Percentiles rank a stretch among this genome's conserved stretches.
phyloP scores from a whole-genome alignment of 257 asterid species.

The Solanum pennellii region DNA sequence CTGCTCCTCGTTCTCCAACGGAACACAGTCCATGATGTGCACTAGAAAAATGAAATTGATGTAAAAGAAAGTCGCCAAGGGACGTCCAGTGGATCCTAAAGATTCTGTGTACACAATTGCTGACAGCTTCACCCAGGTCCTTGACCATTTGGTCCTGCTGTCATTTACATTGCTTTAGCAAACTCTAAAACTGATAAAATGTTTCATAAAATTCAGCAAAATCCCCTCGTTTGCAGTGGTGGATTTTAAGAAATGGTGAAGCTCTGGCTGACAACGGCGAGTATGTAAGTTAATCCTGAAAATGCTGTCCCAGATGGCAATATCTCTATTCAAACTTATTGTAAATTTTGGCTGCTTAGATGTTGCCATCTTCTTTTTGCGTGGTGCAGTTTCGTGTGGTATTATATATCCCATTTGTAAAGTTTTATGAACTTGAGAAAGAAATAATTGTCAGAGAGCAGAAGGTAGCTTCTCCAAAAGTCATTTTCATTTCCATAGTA shows the following conservation, averaged over 20 bases:
- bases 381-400: neutral
- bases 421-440: neutral
- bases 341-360: neutral
- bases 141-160: neutral
- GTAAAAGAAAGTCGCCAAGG: neutral
- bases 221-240: neutral
- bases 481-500: neutral
- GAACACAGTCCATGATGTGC: constrained; percentile 5
- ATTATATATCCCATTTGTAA: neutral
- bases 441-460: neutral
- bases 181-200: neutral
- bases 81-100: neutral
- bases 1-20: constrained; percentile 21
- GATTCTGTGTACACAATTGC: neutral
- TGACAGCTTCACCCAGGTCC: neutral
- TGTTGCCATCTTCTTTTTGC: neutral
- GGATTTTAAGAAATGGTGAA: neutral
- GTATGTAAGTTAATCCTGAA: neutral
- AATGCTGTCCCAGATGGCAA: neutral
- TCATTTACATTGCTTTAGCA: neutral
- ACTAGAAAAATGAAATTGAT: neutral
- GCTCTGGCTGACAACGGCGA: neutral
- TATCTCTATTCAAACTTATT: neutral
- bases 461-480: neutral
- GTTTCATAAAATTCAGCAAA: neutral